Base-by-base conservation (phyloP, 2,329 filamentous ascomycete species). In the Paradendryphiella salina region DNA sequence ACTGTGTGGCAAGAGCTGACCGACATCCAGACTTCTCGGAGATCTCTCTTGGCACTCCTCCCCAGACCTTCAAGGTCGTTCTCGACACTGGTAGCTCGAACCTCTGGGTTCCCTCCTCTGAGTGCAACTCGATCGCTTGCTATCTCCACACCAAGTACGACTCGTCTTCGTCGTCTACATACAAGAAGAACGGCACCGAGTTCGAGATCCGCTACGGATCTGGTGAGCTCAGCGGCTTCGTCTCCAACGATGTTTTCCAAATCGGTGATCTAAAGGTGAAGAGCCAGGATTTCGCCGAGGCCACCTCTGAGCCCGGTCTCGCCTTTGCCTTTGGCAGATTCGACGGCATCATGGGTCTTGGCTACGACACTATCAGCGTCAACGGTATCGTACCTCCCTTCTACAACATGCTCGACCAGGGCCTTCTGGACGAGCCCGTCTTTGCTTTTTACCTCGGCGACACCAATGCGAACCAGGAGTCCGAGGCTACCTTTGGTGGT, bases 11-110 rank as follows among this genome's bases (percentile, higher is more conserved):
- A 31, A 46, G 26, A 42, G 48, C 62, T 72, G 43, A 72, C 53
- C 26, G 7, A 21, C 7, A 5, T 15, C n/a, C 44, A 72, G 92
- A 99, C 82, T 99, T 96, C 85, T 95, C 93, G 64, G 91, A 96
- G 76, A 96, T 99, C 75, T 83, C 85, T 65, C 85, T 99, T 74
- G 94, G 94, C 60, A 93, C 87, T 40, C 94, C 94, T 61, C 87
- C 94, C 28, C 94, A 99, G 80, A 82, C 79, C 64, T 99, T 99
- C 86, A 99, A 99, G 84, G 95, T 99, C 63, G 88, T 99, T 60
- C 87, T 99, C 60, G 94, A 99, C 76, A 99, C 94, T 21, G 94
- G 94, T 68, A 96, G 91, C 82, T 97, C 94, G 75, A 99, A 99
- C 82, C 84, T 99, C 59, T 99, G 95, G 95, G 92, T 99, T 54